Conservation (phyloP, 2,329 filamentous ascomycete genomes). For the Clonostachys chloroleuca region DNA sequence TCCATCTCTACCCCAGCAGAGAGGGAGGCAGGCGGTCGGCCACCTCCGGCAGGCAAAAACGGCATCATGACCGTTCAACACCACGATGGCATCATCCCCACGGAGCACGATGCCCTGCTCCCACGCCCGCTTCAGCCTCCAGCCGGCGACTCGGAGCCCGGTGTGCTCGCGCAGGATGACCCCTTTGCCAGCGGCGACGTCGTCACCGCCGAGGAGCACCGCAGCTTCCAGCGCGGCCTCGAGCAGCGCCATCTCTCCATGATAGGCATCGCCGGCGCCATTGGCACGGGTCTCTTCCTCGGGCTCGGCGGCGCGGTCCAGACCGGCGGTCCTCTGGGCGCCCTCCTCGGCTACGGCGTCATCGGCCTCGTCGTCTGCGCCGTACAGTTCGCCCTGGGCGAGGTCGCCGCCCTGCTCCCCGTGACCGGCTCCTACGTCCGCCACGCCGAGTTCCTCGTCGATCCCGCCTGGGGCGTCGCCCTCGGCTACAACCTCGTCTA, state of each 20-base stretch:
- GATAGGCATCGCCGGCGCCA: constrained; percentile 58
- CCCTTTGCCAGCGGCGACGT: constrained; percentile 30
- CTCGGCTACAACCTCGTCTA: constrained; percentile 52
- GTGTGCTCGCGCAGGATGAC: too few relatives aligned
- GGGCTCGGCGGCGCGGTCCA: constrained; percentile 50
- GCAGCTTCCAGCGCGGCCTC: constrained; percentile 18
- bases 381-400: constrained; percentile 55
- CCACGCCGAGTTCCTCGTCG: constrained; percentile 56
- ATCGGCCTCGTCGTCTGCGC: constrained; percentile 52
- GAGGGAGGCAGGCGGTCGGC: too few relatives aligned
- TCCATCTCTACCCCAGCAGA: too few relatives aligned
- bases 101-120: too few relatives aligned
- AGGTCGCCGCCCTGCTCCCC: constrained; percentile 55
- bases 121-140: too few relatives aligned
- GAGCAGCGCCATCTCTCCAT: constrained; percentile 41
- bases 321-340: constrained; percentile 41
- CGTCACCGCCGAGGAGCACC: constrained; percentile 41
- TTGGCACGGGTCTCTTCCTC: constrained; percentile 58
- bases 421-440: constrained; percentile 60
- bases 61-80: too few relatives aligned
- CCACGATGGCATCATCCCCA: too few relatives aligned
- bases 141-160: too few relatives aligned
- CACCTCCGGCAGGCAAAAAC: too few relatives aligned
- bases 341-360: constrained; percentile 48
- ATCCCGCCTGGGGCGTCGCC: constrained; percentile 54